Evolutionary conservation across 106 monocot genomes (phyloP), one percentile per base, ranked within the genome.

Genomic region (Dioscorea alata): DNA sequence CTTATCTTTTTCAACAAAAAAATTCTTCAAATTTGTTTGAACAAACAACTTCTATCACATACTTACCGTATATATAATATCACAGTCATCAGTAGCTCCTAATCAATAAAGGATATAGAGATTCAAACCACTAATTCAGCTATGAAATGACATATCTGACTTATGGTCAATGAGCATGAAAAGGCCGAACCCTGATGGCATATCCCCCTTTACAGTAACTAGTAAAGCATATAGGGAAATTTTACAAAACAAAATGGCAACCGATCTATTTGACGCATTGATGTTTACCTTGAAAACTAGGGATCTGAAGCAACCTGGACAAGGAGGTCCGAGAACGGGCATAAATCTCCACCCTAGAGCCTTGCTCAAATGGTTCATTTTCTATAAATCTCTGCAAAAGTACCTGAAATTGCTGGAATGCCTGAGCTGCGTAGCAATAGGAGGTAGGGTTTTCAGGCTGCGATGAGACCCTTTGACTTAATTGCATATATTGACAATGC

Each of bases 381-480:
- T 95, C 95, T 49, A 95, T 75, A 77, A 91, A 91, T 20, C 95
- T 83, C 56, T 85, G 91, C 67, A 95, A 63, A 1, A 95, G 77
- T 72, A 95, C 91, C 75, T 88, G 91, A 61, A 95, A 95, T 42
- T 95, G 91, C 71, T 95, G 95, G 77, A 91, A 95, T 7, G 81
- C 75, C 69, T 95, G 91, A 66, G 82, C 85, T 68, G 91, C 81
- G 65, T 65, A 66, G 61, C 73, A 63, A 57, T 86, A 91, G 49
- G 76, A 76, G 14, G 67, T 65, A 12, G 60, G 49, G 60, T 68
- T 80, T 23, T 80, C 85, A 35, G 78, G 76, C 52, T 86, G 85
- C 6, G 79, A 69, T 14, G 80, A 67, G 4, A 86, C 71, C 60
- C 66, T 81, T 18, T 81, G 84, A 53, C 67, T 80, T 20, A 91